Base-by-base conservation (phyloP, 768 basidiomycete species). In the Phanerodontia chrysosporium region DNA sequence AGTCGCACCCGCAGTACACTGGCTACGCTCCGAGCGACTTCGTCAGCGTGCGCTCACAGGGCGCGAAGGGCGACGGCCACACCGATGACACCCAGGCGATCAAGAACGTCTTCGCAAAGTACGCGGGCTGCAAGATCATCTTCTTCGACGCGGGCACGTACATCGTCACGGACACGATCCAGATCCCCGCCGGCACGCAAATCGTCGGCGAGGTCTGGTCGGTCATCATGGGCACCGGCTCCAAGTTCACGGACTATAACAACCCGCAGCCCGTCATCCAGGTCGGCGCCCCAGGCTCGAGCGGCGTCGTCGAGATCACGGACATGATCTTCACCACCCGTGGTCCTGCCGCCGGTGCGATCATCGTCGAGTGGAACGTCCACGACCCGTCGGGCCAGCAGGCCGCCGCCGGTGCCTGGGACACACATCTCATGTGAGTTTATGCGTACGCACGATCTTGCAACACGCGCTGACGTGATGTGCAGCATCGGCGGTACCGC, bases 31-130 rank as follows among this genome's bases (percentile, higher is more conserved):
- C 81, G 28, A 78, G 76, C 65, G 83, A 92, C 65, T 84, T 92
- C 64, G 78, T 90, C 57, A 89, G 86, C 66, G 89, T 87, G 45
- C 84, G 80, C 64, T 80, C 82, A 46, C 66, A 84, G 51, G 90
- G 89, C 16, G 29, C 21, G 28, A 51, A 60, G 61, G 90, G 90
- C 51, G 90, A 92, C 63, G 90, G 90, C 21, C 64, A 69, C 22
- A 87, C 87, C 7, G 90, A 92, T 66, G 90, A 92, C 66, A 90
- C 90, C 0, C 74, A 72, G 39, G 88, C 85, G 10, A 74, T 92
- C 36, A 76, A 84, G 63, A 75, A 75, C 5, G 74, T 90, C 22
- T 79, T 92, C 58, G 65, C 78, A 45, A 60, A 90, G 88, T 88
- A 76, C 66, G 74, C 84, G 24, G 85, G 84, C 7, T 85, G 86